Percentiles rank a stretch among this genome's conserved stretches.
phyloP scores from a whole-genome alignment of 306 rosid genomes.

The Trichosanthes cucumerina region DNA sequence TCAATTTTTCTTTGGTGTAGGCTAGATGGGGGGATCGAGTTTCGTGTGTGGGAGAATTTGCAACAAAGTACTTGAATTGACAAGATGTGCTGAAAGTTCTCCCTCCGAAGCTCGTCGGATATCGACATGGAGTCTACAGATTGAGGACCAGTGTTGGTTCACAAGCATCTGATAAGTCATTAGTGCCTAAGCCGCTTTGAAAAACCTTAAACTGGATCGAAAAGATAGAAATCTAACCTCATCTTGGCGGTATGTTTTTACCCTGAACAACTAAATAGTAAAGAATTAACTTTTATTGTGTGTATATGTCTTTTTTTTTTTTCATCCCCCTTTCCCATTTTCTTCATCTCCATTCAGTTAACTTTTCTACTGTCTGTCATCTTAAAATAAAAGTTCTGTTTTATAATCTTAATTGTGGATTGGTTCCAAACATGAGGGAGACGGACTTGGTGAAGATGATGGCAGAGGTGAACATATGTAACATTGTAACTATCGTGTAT shows the following conservation, averaged over 20 bases:
- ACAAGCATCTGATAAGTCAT: slow-evolving; percentile 80
- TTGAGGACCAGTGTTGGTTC: slow-evolving; percentile 59
- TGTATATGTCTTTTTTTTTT: neutral
- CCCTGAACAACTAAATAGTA: neutral
- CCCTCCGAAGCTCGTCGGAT: too few relatives aligned
- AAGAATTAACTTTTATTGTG: neutral
- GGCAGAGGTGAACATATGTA: slow-evolving; percentile 68
- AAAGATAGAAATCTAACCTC: slow-evolving; percentile 94
- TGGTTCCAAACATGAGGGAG: slow-evolving; percentile 57
- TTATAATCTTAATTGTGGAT: neutral
- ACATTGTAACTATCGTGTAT: slow-evolving; percentile 34
- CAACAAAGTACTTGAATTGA: too few relatives aligned
- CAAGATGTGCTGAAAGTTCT: too few relatives aligned
- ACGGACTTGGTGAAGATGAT: slow-evolving; percentile 58
- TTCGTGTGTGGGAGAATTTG: too few relatives aligned
- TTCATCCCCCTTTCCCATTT: too few relatives aligned
- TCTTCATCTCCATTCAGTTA: neutral
- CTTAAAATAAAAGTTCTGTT: neutral
- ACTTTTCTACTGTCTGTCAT: neutral
- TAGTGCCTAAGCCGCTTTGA: slow-evolving; percentile 75
- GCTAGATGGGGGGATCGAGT: too few relatives aligned
- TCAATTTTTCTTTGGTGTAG: too few relatives aligned
- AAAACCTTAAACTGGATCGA: slow-evolving; percentile 89
- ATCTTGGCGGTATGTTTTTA: slow-evolving; percentile 79
- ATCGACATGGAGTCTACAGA: too few relatives aligned